Evolutionary conservation across 2,329 filamentous ascomycete species (phyloP).

Genomic region (Pestalotiopsis sp.): DNA sequence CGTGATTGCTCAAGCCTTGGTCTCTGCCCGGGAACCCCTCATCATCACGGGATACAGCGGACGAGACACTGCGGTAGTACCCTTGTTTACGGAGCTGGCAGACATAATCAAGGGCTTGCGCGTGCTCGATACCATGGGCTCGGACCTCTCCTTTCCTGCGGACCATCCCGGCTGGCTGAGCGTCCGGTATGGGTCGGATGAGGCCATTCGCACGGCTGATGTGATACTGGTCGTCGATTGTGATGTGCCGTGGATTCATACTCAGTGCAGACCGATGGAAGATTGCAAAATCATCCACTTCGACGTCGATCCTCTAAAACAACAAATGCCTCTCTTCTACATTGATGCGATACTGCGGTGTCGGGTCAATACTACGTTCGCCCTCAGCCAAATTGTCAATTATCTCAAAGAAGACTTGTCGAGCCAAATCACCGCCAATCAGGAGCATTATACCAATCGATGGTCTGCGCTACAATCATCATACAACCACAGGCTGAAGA

Average conservation of each 20-base stretch:
- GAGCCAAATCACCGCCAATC: constrained; percentile 39
- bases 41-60: constrained; percentile 73
- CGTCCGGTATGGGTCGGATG: constrained; percentile 73
- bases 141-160: constrained; percentile 80
- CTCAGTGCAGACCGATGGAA: constrained; percentile 59
- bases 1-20: constrained; percentile 64
- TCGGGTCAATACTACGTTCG: constrained; percentile 64
- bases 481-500: constrained; percentile 60
- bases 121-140: constrained; percentile 76
- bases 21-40: constrained; percentile 66
- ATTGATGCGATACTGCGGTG: constrained; percentile 67
- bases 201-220: constrained; percentile 75
- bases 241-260: constrained; percentile 93
- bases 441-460: constrained; percentile 36
- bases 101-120: constrained; percentile 68
- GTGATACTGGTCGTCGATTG: constrained; percentile 85
- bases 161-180: constrained; percentile 71
- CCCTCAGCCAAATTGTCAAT: constrained; percentile 70
- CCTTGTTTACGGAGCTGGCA: constrained; percentile 66
- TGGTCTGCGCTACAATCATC: constrained; percentile 58
- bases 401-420: constrained; percentile 43
- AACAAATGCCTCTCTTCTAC: constrained; percentile 75
- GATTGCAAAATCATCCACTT: constrained; percentile 63
- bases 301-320: constrained; percentile 68
- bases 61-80: constrained; percentile 65